Conservation (phyloP, 2,329 filamentous ascomycete genomes). For the Furcasterigmium sp. region DNA sequence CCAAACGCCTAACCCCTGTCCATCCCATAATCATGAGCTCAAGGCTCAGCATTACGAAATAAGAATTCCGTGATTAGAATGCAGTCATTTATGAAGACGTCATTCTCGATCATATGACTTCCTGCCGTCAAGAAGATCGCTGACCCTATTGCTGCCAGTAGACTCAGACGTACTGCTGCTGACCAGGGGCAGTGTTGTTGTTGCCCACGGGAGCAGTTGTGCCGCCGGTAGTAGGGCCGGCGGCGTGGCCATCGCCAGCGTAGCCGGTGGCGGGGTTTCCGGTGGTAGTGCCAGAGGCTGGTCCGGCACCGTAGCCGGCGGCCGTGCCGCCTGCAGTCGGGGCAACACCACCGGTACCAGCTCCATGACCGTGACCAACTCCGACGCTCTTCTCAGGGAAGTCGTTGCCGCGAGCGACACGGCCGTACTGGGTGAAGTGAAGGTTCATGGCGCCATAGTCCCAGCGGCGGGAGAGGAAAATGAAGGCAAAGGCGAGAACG, state of each 20-base stretch:
- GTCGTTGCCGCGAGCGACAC: conserved; percentile 35
- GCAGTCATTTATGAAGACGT: no score
- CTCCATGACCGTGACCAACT: not conserved
- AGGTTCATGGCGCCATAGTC: conserved; percentile 47
- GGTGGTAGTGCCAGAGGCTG: not conserved
- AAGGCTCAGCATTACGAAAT: no score
- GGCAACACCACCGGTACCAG: not conserved
- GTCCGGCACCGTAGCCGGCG: not conserved
- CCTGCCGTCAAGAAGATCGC: not conserved
- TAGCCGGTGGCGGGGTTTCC: not conserved
- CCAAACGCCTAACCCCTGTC: no score
- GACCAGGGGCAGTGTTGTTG: not conserved
- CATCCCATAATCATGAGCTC: no score
- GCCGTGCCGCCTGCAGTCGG: not conserved
- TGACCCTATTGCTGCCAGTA: no score
- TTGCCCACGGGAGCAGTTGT: not conserved
- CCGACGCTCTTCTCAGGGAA: conserved; percentile 40
- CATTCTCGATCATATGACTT: no score
- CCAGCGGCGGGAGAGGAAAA: conserved; percentile 41
- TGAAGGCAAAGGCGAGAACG: conserved; percentile 33
- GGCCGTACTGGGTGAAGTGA: conserved; percentile 50
- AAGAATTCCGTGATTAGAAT: no score
- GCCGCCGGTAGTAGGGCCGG: not conserved
- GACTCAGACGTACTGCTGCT: conserved; percentile 2
- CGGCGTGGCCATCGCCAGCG: not conserved